Evolutionary conservation across 768 basidiomycete genomes (phyloP).

Genomic region (Peribolospora kevripleyi): DNA sequence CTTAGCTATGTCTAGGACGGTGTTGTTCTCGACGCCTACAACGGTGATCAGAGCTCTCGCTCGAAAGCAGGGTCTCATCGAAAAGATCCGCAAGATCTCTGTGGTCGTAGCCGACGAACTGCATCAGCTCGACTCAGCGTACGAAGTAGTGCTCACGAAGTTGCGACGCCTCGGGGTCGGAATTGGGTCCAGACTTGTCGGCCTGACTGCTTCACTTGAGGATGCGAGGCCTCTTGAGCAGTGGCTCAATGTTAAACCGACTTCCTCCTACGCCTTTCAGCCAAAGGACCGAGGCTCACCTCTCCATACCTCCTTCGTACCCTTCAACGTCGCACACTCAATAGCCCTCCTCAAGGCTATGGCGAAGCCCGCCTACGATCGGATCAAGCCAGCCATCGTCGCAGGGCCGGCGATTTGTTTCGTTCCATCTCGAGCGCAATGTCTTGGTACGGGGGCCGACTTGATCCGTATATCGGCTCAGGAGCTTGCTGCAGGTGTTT

Average conservation of each 20-base stretch:
- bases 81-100: no score
- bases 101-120: conserved; percentile 64
- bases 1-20: no score
- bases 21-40: no score
- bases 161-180: conserved; percentile 40
- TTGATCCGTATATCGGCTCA: conserved; percentile 19
- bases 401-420: conserved; percentile 41
- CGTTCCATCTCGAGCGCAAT: conserved; percentile 62
- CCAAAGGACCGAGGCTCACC: conserved; percentile 64
- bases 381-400: conserved; percentile 29
- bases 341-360: conserved; percentile 69
- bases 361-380: conserved; percentile 64
- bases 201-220: conserved; percentile 48
- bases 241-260: conserved; percentile 52
- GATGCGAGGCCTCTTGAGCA: conserved; percentile 56
- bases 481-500: neutral
- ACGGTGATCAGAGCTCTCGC: no score
- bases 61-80: no score
- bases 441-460: conserved; percentile 46
- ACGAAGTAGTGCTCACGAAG: conserved; percentile 60
- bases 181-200: conserved; percentile 44
- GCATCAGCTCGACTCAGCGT: conserved; percentile 51
- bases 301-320: conserved; percentile 38
- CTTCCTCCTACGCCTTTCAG: conserved; percentile 46
- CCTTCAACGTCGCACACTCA: conserved; percentile 70